Evolutionary conservation across 1,284 basidiomycete genomes (phyloP), one percentile per base, ranked within the genome.

Genomic region (Puccinia horiana): DNA sequence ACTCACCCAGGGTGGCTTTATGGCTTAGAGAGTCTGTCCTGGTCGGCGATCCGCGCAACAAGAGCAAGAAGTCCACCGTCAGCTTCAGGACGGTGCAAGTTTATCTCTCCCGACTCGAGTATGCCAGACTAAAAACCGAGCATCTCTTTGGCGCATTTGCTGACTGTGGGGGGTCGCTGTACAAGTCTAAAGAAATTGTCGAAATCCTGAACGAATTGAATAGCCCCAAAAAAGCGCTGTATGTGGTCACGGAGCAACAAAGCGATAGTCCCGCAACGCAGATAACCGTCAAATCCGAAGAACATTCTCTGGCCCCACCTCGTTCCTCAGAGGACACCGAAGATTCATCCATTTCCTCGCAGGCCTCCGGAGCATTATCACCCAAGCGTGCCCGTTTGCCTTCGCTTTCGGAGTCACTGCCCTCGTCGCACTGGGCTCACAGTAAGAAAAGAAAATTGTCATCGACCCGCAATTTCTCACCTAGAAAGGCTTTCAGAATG

Each of bases 21-120:
- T 81, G 79, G 79, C 40, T 81, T 11, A 81, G 54, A 44, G 79
- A 81, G 49, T 74, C 69, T 3, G 79, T 81, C 20, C 35, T 81
- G 14, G 37, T 67, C n/a, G 44, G 42, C 54, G 72, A 49, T 32
- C 44, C 70, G 16, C 69, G 72, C 40, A 58, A 49, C 37, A 81
- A 81, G 47, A 70, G 72, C 58, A 74, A 74, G 37, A 52, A 81
- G 49, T 47, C 72, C 0, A 72, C 44, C 11, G 79, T 81, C 42
- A 81, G 79, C 29, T 61, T 75, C 61, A 56, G 79, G 42, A 81
- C 79, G 12, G 70, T 81, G n/a, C 79, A 81, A 35, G 78, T 81
- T 47, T 81, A 81, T 47, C 70, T 72, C 54, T 81, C 78, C 42
- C 78, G 78, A 44, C 70, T 81, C n/a, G 79, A 81, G 23, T 81